Percentiles rank a stretch among this genome's conserved stretches.
These are phyloP conservation scores for Mortierella sp. DNA, from an alignment of 371 early-diverging fungal species.

Conservation along the genomic window DNA sequence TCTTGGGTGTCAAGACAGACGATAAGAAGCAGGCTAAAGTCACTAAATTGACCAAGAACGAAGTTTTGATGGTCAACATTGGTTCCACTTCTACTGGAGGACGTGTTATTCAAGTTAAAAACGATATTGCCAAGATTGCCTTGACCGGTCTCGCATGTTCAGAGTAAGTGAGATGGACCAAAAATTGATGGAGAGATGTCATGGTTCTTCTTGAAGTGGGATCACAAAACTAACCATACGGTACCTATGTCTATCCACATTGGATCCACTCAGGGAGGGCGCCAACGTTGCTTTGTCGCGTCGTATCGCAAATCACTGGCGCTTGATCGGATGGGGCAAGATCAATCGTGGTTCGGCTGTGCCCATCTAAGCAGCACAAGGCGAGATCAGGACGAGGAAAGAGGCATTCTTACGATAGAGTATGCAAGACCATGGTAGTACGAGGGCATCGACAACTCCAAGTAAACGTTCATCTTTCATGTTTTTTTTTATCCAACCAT, in stretches of 20 bases:
- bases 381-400: neutral
- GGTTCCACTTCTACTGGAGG: constrained; percentile 99
- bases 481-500: neutral
- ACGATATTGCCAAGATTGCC: constrained; percentile 93
- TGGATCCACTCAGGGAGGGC: constrained; percentile 62
- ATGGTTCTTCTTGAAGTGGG: too few relatives aligned
- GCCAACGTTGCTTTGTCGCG: constrained; percentile 99
- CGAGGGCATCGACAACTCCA: neutral
- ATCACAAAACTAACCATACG: too few relatives aligned
- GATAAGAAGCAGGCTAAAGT: constrained; percentile 97
- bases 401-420: constrained; percentile 1
- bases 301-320: constrained; percentile 99
- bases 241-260: neutral
- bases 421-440: neutral
- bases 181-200: neutral
- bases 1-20: constrained; percentile 96
- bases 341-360: constrained; percentile 91
- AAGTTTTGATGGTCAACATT: constrained; percentile 98
- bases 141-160: constrained; percentile 98
- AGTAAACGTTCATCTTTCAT: constrained; percentile 1
- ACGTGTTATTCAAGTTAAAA: constrained; percentile 93
- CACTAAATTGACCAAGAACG: constrained; percentile 92
- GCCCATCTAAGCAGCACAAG: constrained; percentile 34
- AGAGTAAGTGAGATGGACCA: constrained; percentile 61
- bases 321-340: constrained; percentile 98